A percentile compares a stretch with the other conserved stretches of the same genome.
Conservation (phyloP, 2,329 filamentous ascomycete species). For the Colletotrichum falcatum region DNA sequence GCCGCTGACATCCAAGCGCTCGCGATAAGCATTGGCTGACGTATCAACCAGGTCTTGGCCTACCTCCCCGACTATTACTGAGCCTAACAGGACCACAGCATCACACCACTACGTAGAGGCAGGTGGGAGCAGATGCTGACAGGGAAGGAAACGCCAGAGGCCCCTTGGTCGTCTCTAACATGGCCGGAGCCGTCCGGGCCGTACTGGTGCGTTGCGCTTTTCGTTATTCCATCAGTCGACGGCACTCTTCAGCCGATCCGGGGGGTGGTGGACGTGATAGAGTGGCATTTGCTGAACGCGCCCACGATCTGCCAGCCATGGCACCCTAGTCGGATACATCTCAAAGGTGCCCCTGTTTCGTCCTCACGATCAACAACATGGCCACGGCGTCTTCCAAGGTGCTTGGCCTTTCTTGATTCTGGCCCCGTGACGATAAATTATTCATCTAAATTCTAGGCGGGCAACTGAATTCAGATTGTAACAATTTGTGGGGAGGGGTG, state of each 20-base stretch:
- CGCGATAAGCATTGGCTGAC: neutral
- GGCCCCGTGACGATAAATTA: neutral
- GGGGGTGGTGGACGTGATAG: neutral
- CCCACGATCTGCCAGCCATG: neutral
- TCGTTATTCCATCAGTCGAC: no score
- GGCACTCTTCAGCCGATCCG: slow-evolving; percentile 17
- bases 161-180: no score
- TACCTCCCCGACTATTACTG: neutral
- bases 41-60: neutral
- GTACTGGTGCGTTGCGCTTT: slow-evolving; percentile 6
- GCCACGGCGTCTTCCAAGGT: neutral
- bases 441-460: neutral
- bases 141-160: neutral
- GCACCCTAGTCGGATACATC: no score
- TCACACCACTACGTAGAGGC: neutral
- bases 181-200: no score
- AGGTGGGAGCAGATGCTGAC: slow-evolving; percentile 14
- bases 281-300: neutral
- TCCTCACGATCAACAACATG: neutral
- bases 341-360: neutral
- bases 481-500: no score
- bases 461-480: neutral
- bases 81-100: neutral
- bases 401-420: neutral
- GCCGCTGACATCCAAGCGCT: neutral